Evolutionary conservation across 2,329 filamentous ascomycete genomes (phyloP).

Genomic region (Thermoascus crustaceus): DNA sequence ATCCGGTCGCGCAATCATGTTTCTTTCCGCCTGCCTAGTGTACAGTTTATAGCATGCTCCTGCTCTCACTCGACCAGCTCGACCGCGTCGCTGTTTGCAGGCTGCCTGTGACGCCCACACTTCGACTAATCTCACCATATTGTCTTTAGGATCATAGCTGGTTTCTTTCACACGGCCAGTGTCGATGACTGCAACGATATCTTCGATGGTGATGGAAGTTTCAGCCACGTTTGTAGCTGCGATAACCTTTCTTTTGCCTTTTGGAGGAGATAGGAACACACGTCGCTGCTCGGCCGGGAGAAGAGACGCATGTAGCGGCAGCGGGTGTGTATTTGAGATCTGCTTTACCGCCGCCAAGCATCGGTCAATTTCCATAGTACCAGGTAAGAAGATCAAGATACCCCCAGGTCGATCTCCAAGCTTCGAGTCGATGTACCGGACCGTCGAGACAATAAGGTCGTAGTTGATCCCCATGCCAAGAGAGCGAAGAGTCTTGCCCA

Average conservation of each 20-base stretch:
- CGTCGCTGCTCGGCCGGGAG: conserved; percentile 79
- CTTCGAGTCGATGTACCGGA: conserved; percentile 71
- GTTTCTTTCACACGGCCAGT: conserved; percentile 95
- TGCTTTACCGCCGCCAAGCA: conserved; percentile 60
- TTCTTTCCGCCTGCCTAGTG: conserved; percentile 70
- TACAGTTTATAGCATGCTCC: conserved; percentile 95
- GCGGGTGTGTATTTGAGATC: conserved; percentile 62
- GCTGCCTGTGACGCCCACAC: conserved; percentile 91
- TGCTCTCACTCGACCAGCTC: conserved; percentile 84
- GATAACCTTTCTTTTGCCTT: conserved; percentile 81
- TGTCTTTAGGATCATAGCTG: conserved; percentile 81
- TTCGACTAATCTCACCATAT: conserved; percentile 90
- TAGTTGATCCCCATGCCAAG: conserved; percentile 87
- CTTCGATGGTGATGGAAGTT: conserved; percentile 96
- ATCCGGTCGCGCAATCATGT: conserved; percentile 82
- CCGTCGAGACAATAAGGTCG: conserved; percentile 69
- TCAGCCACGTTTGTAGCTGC: conserved; percentile 96
- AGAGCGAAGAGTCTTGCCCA: conserved; percentile 63
- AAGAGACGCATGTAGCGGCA: conserved; percentile 87
- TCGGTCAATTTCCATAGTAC: conserved; percentile 82
- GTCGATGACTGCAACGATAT: conserved; percentile 93
- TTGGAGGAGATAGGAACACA: conserved; percentile 70
- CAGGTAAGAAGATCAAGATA: conserved; percentile 91
- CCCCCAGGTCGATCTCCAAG: conserved; percentile 68
- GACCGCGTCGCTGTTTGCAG: conserved; percentile 86